Evolutionary conservation across 1,284 basidiomycete genomes (phyloP).

Genomic region (Mycosarcoma mackinlayi): DNA sequence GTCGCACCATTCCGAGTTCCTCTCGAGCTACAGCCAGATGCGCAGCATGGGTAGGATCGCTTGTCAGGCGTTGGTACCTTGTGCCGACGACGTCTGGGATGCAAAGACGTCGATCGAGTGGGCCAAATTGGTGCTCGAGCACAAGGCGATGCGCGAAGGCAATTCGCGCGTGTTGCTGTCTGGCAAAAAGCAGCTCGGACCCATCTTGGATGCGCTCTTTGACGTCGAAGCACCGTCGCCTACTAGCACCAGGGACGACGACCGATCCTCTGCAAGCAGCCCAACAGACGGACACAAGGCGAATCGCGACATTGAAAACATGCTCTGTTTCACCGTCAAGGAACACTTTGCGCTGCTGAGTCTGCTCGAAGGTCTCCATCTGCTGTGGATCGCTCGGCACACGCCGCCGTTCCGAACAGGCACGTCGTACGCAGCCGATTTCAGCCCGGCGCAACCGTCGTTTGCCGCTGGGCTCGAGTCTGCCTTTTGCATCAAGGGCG

Average conservation of each 20-base stretch:
- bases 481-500: slow-evolving; percentile 21
- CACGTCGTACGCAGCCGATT: slow-evolving; percentile 39
- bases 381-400: slow-evolving; percentile 38
- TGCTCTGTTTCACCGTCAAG: slow-evolving; percentile 35
- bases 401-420: slow-evolving; percentile 30
- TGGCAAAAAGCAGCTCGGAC: slow-evolving; percentile 38
- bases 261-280: no score
- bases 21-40: slow-evolving; percentile 31
- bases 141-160: slow-evolving; percentile 32
- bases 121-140: slow-evolving; percentile 38
- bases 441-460: slow-evolving; percentile 21
- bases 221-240: slow-evolving; percentile 19
- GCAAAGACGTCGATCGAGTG: slow-evolving; percentile 44
- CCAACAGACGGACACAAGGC: not conserved
- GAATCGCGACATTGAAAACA: slow-evolving; percentile 14
- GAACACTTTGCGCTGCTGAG: slow-evolving; percentile 42
- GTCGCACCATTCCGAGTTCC: slow-evolving; percentile 46
- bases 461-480: slow-evolving; percentile 19
- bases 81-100: slow-evolving; percentile 45
- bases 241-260: not conserved
- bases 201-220: slow-evolving; percentile 34
- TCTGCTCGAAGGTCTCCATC: slow-evolving; percentile 40
- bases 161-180: slow-evolving; percentile 14
- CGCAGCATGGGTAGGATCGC: slow-evolving; percentile 28
- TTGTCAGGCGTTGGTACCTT: slow-evolving; percentile 40